A percentile compares a stretch with the other conserved stretches of the same genome.
These are phyloP conservation scores for Apiospora pterosperma DNA, from an alignment of 2,329 filamentous ascomycete species.

Conservation along the genomic window DNA sequence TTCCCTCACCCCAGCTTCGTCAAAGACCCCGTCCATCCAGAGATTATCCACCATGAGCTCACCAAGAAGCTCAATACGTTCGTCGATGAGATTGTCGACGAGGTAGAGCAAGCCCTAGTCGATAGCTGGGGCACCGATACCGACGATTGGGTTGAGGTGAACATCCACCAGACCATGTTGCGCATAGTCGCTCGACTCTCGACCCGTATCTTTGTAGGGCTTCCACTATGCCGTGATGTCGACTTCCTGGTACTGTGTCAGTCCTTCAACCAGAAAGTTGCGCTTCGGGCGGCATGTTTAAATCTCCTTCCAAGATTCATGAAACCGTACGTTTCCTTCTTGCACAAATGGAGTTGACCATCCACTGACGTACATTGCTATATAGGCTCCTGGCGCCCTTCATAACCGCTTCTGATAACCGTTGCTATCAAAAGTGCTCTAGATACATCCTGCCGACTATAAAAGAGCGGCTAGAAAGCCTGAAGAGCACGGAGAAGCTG, in stretches of 20 bases:
- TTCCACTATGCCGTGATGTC: slow-evolving; percentile 24
- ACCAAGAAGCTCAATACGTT: slow-evolving; percentile 26
- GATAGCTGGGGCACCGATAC: slow-evolving; percentile 26
- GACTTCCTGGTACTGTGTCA: slow-evolving; percentile 26
- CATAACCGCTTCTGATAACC: slow-evolving; percentile 26
- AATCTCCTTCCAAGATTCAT: slow-evolving; percentile 26
- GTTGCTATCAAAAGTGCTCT: slow-evolving; percentile 27
- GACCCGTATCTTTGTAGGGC: slow-evolving; percentile 27
- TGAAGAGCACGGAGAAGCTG: slow-evolving; percentile 19
- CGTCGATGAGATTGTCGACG: slow-evolving; percentile 27
- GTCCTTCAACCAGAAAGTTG: slow-evolving; percentile 27
- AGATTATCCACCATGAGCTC: slow-evolving; percentile 28
- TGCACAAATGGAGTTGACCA: neutral
- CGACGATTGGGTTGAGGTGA: slow-evolving; percentile 27
- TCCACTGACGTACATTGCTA: neutral
- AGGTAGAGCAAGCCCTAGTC: slow-evolving; percentile 22
- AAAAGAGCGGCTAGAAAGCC: slow-evolving; percentile 21
- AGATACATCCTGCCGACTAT: slow-evolving; percentile 31
- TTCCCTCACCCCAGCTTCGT: slow-evolving; percentile 28
- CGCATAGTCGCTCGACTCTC: slow-evolving; percentile 26
- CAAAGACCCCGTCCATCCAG: slow-evolving; percentile 26
- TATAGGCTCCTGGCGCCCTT: slow-evolving; percentile 25
- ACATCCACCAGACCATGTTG: slow-evolving; percentile 30
- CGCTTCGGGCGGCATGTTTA: slow-evolving; percentile 23
- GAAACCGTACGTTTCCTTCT: slow-evolving; percentile 24